phyloP scores from a whole-genome alignment of 345 rosid genomes.

The Streptanthus diversifolius region DNA sequence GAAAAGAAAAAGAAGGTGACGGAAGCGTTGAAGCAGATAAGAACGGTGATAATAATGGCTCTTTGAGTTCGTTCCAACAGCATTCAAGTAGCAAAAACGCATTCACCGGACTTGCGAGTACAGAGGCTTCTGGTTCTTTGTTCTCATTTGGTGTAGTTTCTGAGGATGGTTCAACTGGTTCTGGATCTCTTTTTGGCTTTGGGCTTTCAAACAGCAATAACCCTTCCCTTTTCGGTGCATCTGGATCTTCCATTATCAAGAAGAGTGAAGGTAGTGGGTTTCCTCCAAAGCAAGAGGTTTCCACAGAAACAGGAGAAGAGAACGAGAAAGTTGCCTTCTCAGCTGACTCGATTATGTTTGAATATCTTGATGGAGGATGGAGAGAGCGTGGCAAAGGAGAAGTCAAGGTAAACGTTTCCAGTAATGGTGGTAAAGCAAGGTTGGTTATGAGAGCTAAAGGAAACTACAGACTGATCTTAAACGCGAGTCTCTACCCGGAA shows the following conservation, averaged over 20 bases:
- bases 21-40: conserved; percentile 41
- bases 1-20: conserved; percentile 40
- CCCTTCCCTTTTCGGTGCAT: conserved; percentile 51
- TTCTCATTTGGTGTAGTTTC: conserved; percentile 65
- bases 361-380: conserved; percentile 70
- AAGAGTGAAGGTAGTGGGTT: conserved; percentile 59
- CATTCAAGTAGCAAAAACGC: conserved; percentile 95
- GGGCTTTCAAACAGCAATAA: conserved; percentile 57
- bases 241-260: conserved; percentile 48
- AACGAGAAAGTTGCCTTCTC: conserved; percentile 72
- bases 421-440: conserved; percentile 61
- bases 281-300: conserved; percentile 72
- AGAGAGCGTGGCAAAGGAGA: conserved; percentile 99
- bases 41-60: conserved; percentile 38
- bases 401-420: conserved; percentile 72
- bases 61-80: conserved; percentile 82
- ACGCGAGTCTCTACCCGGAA: conserved; percentile 83
- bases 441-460: conserved; percentile 90
- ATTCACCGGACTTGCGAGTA: conserved; percentile 87
- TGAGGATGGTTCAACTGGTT: conserved; percentile 50
- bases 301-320: conserved; percentile 92
- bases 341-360: conserved; percentile 76
- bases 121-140: conserved; percentile 65
- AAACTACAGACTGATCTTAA: conserved; percentile 80
- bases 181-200: conserved; percentile 51